Evolutionary conservation across 306 rosid genomes (phyloP).

Genomic region (Dryas octopetala): DNA sequence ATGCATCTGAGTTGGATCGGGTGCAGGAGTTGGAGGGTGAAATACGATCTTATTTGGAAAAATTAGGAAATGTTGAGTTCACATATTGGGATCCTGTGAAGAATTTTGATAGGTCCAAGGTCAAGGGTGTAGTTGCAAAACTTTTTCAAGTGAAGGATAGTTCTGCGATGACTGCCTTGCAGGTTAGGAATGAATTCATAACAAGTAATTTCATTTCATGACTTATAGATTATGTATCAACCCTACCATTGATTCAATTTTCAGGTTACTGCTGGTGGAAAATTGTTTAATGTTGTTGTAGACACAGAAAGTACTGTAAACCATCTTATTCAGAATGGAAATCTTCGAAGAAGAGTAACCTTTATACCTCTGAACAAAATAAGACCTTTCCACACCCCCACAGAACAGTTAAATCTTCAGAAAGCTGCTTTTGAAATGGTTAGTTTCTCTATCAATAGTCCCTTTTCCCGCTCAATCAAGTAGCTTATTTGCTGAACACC

Average conservation of each 20-base stretch:
- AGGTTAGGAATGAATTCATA: constrained; percentile 51
- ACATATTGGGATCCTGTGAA: constrained; percentile 74
- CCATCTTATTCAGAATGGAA: constrained; percentile 81
- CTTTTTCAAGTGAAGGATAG: constrained; percentile 87
- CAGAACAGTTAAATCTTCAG: too few species aligned
- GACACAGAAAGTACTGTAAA: constrained; percentile 90
- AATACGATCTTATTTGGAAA: constrained; percentile 73
- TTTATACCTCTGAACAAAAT: constrained; percentile 95
- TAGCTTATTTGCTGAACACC: constrained; percentile 12
- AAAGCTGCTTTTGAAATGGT: constrained; percentile 44
- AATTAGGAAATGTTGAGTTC: constrained; percentile 69
- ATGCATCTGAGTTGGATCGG: constrained; percentile 58
- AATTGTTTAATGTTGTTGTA: constrained; percentile 87
- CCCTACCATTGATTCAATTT: constrained; percentile 17
- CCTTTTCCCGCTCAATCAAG: neutral
- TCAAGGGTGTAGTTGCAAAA: constrained; percentile 93
- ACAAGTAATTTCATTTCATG: constrained; percentile 6
- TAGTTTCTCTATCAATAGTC: constrained; percentile 31
- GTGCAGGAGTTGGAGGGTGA: constrained; percentile 86
- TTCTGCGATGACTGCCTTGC: constrained; percentile 84
- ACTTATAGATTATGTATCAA: neutral
- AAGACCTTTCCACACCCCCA: constrained; percentile 30
- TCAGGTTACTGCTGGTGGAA: constrained; percentile 97
- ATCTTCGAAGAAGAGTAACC: constrained; percentile 89
- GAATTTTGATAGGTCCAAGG: constrained; percentile 88